A percentile compares a stretch with the other conserved stretches of the same genome.
These are phyloP conservation scores for Drechslera avenae DNA, from an alignment of 2,329 filamentous ascomycete species.

Conservation along the genomic window DNA sequence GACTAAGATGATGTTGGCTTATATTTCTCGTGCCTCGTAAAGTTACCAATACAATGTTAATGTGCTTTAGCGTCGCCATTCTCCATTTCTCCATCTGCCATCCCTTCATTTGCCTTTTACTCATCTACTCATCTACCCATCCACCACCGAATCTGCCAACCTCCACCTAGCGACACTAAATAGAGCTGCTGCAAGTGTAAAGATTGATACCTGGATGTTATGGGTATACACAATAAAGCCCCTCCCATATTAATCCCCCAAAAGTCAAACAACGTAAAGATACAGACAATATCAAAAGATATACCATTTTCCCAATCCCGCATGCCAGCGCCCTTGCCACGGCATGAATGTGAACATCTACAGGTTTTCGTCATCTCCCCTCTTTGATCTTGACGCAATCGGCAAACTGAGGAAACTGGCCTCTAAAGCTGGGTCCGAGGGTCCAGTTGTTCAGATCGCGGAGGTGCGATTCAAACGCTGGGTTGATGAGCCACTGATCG, in stretches of 20 bases:
- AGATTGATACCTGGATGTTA: conserved; percentile 3
- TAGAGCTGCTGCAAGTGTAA: too few species aligned
- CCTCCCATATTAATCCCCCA: background rate
- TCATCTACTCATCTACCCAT: too few species aligned
- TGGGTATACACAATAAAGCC: conserved; percentile 12
- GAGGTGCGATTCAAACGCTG: conserved; percentile 82
- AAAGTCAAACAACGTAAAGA: background rate
- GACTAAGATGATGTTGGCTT: background rate
- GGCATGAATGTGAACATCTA: conserved; percentile 13
- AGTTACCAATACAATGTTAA: conserved; percentile 2
- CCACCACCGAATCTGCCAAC: too few species aligned
- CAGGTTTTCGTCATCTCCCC: conserved; percentile 21
- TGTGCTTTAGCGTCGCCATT: background rate
- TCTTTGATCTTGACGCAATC: conserved; percentile 43
- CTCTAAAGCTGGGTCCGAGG: conserved; percentile 70
- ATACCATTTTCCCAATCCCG: conserved; percentile 3
- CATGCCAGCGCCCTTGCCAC: conserved; percentile 1
- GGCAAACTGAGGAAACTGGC: conserved; percentile 64
- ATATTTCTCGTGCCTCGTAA: conserved; percentile 4
- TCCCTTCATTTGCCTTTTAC: too few species aligned
- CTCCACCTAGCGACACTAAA: too few species aligned
- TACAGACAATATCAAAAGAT: conserved; percentile 6
- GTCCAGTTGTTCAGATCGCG: conserved; percentile 80
- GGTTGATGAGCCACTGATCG: conserved; percentile 78
- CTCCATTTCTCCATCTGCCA: too few species aligned